These are phyloP conservation scores for Agrocybe chaxingu DNA, from an alignment of 768 basidiomycete species.

Conservation along the genomic window DNA sequence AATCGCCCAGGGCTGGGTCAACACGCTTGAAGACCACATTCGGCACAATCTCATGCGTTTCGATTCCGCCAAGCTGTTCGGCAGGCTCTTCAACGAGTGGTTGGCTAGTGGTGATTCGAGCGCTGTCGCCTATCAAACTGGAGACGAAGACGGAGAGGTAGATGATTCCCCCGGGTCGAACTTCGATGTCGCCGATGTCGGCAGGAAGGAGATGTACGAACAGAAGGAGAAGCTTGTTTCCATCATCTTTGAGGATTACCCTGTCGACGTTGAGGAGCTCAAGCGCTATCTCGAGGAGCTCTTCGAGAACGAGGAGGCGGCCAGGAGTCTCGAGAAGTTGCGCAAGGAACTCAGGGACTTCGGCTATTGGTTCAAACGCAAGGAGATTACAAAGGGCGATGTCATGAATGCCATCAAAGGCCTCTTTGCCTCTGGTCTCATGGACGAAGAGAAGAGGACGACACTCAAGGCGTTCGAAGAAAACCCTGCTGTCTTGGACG, in stretches of 20 bases:
- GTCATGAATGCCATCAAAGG: slow-evolving; percentile 31
- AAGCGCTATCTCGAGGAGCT: slow-evolving; percentile 32
- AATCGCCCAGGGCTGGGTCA: slow-evolving; percentile 33
- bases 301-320: slow-evolving; percentile 30
- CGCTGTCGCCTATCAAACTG: slow-evolving; percentile 21
- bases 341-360: slow-evolving; percentile 26
- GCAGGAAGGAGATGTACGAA: slow-evolving; percentile 39
- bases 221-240: slow-evolving; percentile 36
- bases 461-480: slow-evolving; percentile 39
- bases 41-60: slow-evolving; percentile 32
- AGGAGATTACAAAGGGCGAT: slow-evolving; percentile 20
- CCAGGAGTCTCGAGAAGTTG: slow-evolving; percentile 25
- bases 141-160: slow-evolving; percentile 3
- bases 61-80: slow-evolving; percentile 39
- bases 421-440: slow-evolving; percentile 31
- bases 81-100: slow-evolving; percentile 42
- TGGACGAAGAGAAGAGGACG: slow-evolving; percentile 37
- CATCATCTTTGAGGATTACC: slow-evolving; percentile 36
- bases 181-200: slow-evolving; percentile 26
- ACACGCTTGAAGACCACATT: slow-evolving; percentile 37
- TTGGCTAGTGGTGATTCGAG: slow-evolving; percentile 38
- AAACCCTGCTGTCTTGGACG: slow-evolving; percentile 34
- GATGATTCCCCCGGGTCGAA: slow-evolving; percentile 5
- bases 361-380: slow-evolving; percentile 22
- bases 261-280: slow-evolving; percentile 29